Conservation (phyloP, 352 stramenopile genomes). For the Phytophthora fragariae region DNA sequence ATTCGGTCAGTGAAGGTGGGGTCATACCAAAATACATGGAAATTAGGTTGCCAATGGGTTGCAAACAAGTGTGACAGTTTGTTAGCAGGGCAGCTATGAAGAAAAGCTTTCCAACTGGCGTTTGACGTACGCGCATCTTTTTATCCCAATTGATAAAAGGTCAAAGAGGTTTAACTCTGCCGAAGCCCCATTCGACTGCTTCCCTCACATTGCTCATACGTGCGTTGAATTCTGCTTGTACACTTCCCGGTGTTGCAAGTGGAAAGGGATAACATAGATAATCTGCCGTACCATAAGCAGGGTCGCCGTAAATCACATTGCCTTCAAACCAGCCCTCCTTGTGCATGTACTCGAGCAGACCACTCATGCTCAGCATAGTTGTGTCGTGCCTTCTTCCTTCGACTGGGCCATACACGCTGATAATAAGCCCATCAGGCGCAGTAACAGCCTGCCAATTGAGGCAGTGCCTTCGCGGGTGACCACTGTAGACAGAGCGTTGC, state of each 20-base stretch:
- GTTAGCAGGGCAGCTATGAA: neutral
- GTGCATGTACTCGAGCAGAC: neutral
- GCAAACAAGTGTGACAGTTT: neutral
- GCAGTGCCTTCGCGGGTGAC: slow-evolving; percentile 7
- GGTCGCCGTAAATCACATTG: slow-evolving; percentile 4
- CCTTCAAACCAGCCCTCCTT: slow-evolving; percentile 2
- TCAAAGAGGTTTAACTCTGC: neutral
- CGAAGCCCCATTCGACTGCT: slow-evolving; percentile 12
- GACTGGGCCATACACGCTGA: neutral
- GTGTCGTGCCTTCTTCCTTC: neutral
- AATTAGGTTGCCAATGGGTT: slow-evolving; percentile 12
- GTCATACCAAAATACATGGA: slow-evolving; percentile 18
- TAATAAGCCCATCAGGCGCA: neutral
- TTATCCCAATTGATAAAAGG: slow-evolving; percentile 16
- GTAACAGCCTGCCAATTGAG: slow-evolving; percentile 2
- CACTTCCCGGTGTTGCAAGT: neutral
- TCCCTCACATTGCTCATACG: slow-evolving; percentile 6
- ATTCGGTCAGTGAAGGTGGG: neutral
- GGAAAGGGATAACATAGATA: slow-evolving; percentile 2
- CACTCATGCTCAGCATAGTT: slow-evolving; percentile 7
- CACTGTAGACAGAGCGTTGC: slow-evolving; percentile 11
- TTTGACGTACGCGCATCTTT: slow-evolving; percentile 9
- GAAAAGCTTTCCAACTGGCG: slow-evolving; percentile 5
- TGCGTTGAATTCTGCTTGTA: slow-evolving; percentile 2
- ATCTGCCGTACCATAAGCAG: slow-evolving; percentile 4